Conservation (phyloP, 2,329 filamentous ascomycete species). For the Penicillium capsulatum region DNA sequence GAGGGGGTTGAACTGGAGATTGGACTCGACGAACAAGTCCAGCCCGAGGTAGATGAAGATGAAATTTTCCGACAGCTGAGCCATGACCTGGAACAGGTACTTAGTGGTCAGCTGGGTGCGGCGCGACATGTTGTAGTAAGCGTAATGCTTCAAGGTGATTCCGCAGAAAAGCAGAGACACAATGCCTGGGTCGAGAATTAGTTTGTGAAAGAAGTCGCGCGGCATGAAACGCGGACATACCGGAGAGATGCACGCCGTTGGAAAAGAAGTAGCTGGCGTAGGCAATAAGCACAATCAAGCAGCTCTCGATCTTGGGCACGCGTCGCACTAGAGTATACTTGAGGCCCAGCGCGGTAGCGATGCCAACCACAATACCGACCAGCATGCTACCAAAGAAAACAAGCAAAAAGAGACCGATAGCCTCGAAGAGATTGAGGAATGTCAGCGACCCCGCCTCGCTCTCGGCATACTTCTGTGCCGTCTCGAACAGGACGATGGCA, state of each 20-base stretch:
- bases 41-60: constrained; percentile 98
- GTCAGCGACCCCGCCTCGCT: constrained; percentile 66
- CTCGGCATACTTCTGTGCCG: constrained; percentile 85
- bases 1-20: constrained; percentile 84
- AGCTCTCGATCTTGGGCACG: constrained; percentile 95
- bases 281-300: constrained; percentile 84
- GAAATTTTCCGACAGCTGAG: constrained; percentile 96
- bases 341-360: constrained; percentile 78
- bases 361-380: constrained; percentile 82
- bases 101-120: constrained; percentile 97
- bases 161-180: constrained; percentile 95
- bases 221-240: constrained; percentile 51
- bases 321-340: constrained; percentile 93
- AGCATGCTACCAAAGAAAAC: constrained; percentile 93
- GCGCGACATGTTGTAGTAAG: constrained; percentile 99
- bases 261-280: constrained; percentile 98
- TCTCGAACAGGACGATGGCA: constrained; percentile 97
- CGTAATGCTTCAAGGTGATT: constrained; percentile 97
- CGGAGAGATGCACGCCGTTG: constrained; percentile 91
- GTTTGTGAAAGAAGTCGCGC: background rate
- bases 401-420: constrained; percentile 87
- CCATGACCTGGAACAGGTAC: constrained; percentile 91
- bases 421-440: constrained; percentile 79
- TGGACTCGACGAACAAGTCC: constrained; percentile 86
- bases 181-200: constrained; percentile 62